These are phyloP conservation scores for Huntiella moniliformis DNA, from an alignment of 2,329 filamentous ascomycete species.

Conservation along the genomic window DNA sequence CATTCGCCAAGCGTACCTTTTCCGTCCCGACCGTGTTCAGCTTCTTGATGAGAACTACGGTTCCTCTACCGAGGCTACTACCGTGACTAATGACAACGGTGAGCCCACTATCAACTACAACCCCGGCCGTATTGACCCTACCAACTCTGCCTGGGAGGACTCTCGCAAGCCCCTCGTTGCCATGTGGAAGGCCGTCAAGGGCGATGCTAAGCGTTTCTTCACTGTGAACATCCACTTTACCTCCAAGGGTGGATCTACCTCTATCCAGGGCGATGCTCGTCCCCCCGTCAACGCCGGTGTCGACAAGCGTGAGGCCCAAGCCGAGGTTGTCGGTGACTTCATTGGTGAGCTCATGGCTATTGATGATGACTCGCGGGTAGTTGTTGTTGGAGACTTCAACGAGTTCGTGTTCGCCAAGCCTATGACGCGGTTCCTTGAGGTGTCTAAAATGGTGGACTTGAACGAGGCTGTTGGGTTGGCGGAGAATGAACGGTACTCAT, in stretches of 20 bases:
- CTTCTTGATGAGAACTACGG: constrained; percentile 43
- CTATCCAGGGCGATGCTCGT: constrained; percentile 44
- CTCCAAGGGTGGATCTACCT: constrained; percentile 46
- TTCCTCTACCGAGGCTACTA: constrained; percentile 31
- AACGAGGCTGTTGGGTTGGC: constrained; percentile 38
- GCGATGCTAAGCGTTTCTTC: constrained; percentile 37
- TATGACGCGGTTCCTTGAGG: constrained; percentile 30
- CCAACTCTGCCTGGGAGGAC: constrained; percentile 36
- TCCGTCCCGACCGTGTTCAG: constrained; percentile 38
- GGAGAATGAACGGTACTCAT: constrained; percentile 46
- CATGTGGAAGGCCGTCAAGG: constrained; percentile 40
- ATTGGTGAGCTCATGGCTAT: constrained; percentile 35
- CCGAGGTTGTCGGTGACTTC: constrained; percentile 38
- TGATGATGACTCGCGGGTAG: constrained; percentile 36
- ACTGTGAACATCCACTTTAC: constrained; percentile 53
- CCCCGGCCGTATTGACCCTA: constrained; percentile 48
- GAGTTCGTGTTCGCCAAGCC: constrained; percentile 48
- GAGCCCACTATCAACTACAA: constrained; percentile 42
- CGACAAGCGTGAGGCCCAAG: constrained; percentile 35
- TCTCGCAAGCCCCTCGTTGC: constrained; percentile 51
- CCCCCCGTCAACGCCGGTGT: constrained; percentile 49
- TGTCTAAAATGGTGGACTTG: constrained; percentile 39
- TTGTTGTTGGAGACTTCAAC: constrained; percentile 52
- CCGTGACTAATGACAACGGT: constrained; percentile 30
- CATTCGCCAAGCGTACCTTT: constrained; percentile 53